These are phyloP conservation scores for Chrysanthemum lavandulifolium DNA, from an alignment of 129 eudicot genomes.

Conservation along the genomic window DNA sequence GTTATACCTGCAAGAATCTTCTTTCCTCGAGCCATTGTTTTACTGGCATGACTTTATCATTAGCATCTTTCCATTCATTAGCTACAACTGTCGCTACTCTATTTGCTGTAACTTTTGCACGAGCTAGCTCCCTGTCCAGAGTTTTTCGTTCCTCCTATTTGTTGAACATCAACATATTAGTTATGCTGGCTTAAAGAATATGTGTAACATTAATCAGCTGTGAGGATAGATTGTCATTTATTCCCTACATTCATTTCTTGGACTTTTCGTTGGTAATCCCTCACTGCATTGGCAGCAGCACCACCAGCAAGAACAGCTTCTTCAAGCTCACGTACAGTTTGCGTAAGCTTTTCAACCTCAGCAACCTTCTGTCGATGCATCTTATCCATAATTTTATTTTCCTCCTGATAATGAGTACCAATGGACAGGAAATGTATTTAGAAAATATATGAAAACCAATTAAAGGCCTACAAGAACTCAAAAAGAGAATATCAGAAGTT, in stretches of 20 bases:
- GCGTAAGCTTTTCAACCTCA: conserved; percentile 94
- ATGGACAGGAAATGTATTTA: background rate
- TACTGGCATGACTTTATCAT: conserved; percentile 96
- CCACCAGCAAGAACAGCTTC: conserved; percentile 98
- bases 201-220: conserved; percentile 9
- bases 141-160: conserved; percentile 67
- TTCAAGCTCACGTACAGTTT: conserved; percentile 90
- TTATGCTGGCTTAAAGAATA: conserved; percentile 9
- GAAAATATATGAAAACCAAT: background rate
- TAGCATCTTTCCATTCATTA: conserved; percentile 92
- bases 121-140: conserved; percentile 84
- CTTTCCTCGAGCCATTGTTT: conserved; percentile 96
- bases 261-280: conserved; percentile 94
- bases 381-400: conserved; percentile 84
- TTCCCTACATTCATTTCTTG: conserved; percentile 81
- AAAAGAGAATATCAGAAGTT: background rate
- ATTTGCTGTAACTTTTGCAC: conserved; percentile 94
- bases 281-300: conserved; percentile 95
- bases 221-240: conserved; percentile 11
- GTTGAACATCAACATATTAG: conserved; percentile 16
- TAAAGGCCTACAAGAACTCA: background rate
- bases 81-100: conserved; percentile 94
- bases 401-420: conserved; percentile 52
- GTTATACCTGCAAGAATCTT: conserved; percentile 78
- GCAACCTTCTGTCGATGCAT: conserved; percentile 95